Evolutionary conservation across 164 flowering plant species (phyloP).

Genomic region (Berberis thunbergii): DNA sequence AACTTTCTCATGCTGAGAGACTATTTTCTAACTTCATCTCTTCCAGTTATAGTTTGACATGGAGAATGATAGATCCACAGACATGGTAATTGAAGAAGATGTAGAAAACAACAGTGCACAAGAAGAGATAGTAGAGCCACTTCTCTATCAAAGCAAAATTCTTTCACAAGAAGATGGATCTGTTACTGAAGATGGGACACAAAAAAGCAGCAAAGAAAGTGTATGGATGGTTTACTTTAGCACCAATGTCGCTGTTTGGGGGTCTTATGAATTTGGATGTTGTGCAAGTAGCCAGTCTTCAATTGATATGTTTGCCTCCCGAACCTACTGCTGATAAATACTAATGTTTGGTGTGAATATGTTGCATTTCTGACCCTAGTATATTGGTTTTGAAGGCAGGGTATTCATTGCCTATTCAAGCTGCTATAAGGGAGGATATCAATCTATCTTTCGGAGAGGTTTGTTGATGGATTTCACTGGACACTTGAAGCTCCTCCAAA

Average conservation of each 20-base stretch:
- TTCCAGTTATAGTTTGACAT: no score
- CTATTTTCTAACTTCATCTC: no score
- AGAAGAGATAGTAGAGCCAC: constrained; percentile 2
- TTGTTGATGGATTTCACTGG: not conserved
- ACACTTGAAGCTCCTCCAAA: no score
- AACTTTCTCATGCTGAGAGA: no score
- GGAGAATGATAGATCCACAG: not conserved
- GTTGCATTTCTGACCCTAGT: not conserved
- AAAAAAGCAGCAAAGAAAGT: not conserved
- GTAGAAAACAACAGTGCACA: not conserved
- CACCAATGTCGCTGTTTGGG: constrained; percentile 59
- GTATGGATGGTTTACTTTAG: constrained; percentile 37
- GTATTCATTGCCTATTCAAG: constrained; percentile 49
- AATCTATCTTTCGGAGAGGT: constrained; percentile 42
- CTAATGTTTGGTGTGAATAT: not conserved
- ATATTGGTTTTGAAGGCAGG: constrained; percentile 41
- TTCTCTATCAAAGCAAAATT: not conserved
- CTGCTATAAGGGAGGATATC: constrained; percentile 45
- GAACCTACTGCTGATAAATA: not conserved
- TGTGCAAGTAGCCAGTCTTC: constrained; percentile 39
- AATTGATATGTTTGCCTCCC: no score
- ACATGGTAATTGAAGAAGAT: not conserved
- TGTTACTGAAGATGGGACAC: not conserved
- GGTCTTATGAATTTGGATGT: constrained; percentile 54
- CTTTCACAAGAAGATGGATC: not conserved